Evolutionary conservation across 2,329 filamentous ascomycete genomes (phyloP).

Genomic region (Sporothrix euskadiensis): DNA sequence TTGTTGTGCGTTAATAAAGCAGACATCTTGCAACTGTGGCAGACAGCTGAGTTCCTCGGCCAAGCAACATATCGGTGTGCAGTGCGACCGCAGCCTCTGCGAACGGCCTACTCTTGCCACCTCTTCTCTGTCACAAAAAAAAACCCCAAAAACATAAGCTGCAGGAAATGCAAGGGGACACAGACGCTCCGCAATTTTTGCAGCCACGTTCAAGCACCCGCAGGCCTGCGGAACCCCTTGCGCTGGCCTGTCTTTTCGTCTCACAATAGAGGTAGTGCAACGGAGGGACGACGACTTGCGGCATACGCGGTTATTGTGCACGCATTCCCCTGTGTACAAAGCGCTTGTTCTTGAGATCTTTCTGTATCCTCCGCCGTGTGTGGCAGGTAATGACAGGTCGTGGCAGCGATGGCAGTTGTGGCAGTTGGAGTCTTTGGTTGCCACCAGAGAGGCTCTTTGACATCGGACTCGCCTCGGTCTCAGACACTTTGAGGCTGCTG

Average conservation of each 20-base stretch:
- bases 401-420: not conserved
- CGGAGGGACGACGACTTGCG: not conserved
- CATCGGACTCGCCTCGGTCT: not conserved
- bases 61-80: slow-evolving; percentile 1
- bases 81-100: not conserved
- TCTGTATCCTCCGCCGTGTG: not conserved
- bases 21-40: not conserved
- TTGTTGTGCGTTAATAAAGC: not conserved
- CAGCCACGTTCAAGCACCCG: slow-evolving; percentile 1
- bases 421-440: not conserved
- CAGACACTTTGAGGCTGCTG: not conserved
- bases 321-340: not conserved
- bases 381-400: not conserved
- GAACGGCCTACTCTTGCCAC: slow-evolving; percentile 4
- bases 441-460: not conserved
- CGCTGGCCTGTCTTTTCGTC: slow-evolving; percentile 6
- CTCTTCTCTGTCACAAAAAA: not conserved
- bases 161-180: not conserved
- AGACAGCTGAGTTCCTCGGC: not conserved
- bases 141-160: not conserved
- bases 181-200: slow-evolving; percentile 6
- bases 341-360: slow-evolving; percentile 5
- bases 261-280: slow-evolving; percentile 2
- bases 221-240: slow-evolving; percentile 9
- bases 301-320: not conserved